phyloP scores from a whole-genome alignment of 2,329 filamentous ascomycete species.

The Calonectria multiphialidica region DNA sequence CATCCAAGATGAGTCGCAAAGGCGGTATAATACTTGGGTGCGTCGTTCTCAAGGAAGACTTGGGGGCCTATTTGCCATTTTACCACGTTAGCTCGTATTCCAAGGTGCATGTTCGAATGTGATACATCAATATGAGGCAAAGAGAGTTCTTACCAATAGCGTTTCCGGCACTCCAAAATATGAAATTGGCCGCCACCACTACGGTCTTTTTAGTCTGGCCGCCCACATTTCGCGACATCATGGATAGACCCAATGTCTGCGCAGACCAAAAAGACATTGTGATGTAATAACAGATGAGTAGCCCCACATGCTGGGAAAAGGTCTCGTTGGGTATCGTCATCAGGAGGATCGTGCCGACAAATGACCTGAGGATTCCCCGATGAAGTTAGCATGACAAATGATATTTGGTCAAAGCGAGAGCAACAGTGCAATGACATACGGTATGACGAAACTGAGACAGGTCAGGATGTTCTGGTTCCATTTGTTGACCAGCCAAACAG shows the following conservation, averaged over 20 bases:
- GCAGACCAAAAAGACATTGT: constrained; percentile 83
- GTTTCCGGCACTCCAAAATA: constrained; percentile 77
- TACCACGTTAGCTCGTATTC: too few relatives aligned
- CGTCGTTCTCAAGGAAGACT: constrained; percentile 49
- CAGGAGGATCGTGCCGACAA: constrained; percentile 78
- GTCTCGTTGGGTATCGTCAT: constrained; percentile 74
- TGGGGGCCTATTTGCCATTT: neutral
- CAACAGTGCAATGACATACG: constrained; percentile 51
- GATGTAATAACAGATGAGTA: constrained; percentile 82
- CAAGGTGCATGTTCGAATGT: too few relatives aligned
- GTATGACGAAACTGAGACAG: constrained; percentile 75
- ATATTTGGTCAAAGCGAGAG: neutral
- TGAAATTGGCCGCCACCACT: constrained; percentile 76
- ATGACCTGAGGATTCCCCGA: constrained; percentile 51
- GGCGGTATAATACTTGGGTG: constrained; percentile 76
- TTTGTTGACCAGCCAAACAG: constrained; percentile 76
- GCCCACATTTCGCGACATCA: constrained; percentile 77
- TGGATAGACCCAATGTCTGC: constrained; percentile 73
- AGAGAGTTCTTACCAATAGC: constrained; percentile 46
- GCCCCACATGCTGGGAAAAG: constrained; percentile 71
- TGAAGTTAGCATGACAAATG: neutral
- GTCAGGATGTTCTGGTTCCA: constrained; percentile 76
- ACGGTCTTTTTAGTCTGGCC: constrained; percentile 81
- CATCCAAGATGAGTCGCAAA: constrained; percentile 78
- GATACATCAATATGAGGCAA: too few relatives aligned